phyloP scores from a whole-genome alignment of 352 stramenopile species.

The Globisporangium megalacanthum region DNA sequence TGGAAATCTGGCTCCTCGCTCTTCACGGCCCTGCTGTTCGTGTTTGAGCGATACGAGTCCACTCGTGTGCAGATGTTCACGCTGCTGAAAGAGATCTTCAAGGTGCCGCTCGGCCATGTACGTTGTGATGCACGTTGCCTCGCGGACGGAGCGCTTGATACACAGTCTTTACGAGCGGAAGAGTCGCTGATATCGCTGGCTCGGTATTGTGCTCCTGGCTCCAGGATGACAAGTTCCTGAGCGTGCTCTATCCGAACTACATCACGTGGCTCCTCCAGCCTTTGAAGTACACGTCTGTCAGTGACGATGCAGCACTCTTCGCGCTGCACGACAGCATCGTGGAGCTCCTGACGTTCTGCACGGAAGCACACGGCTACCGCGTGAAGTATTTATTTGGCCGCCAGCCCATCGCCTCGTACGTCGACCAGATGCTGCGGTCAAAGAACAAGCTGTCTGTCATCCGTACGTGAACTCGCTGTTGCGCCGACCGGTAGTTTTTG shows the following conservation, averaged over 20 bases:
- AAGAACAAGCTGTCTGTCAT: conserved; percentile 84
- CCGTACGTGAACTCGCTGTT: conserved; percentile 30
- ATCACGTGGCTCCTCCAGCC: conserved; percentile 82
- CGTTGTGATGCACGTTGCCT: not conserved
- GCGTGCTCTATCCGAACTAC: conserved; percentile 84
- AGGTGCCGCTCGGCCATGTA: conserved; percentile 62
- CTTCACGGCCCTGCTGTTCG: conserved; percentile 62
- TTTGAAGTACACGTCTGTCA: conserved; percentile 53
- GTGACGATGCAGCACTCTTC: conserved; percentile 53
- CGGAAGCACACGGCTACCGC: conserved; percentile 76
- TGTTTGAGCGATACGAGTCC: conserved; percentile 61
- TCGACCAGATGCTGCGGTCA: conserved; percentile 70
- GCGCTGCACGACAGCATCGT: conserved; percentile 77
- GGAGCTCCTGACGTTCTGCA: conserved; percentile 84
- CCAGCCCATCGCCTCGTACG: conserved; percentile 67
- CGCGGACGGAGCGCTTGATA: not conserved
- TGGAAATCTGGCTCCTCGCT: conserved; percentile 64
- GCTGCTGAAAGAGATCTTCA: conserved; percentile 69
- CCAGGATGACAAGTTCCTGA: conserved; percentile 85
- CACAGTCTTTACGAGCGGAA: not conserved
- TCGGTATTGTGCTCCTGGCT: not conserved
- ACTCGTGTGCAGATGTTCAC: conserved; percentile 63
- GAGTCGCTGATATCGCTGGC: not conserved
- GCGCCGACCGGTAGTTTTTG: not conserved
- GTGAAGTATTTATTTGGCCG: conserved; percentile 85